Conservation (phyloP, 305 asterid genomes). For the Rubia peregrina region DNA sequence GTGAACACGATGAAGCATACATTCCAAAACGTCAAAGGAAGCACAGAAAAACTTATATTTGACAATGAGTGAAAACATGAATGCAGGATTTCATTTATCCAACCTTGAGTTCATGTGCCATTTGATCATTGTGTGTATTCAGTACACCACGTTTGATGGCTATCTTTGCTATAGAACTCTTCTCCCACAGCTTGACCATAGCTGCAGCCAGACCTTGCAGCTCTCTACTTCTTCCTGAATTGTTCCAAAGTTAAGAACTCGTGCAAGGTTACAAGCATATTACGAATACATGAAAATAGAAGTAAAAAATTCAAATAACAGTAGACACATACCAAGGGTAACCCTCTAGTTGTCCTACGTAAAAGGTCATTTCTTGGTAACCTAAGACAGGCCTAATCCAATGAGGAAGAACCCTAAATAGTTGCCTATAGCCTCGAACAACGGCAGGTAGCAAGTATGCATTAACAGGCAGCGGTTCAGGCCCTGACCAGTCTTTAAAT, state of each 20-base stretch:
- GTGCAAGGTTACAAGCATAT: not conserved
- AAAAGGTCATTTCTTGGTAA: conserved; percentile 65
- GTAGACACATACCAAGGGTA: conserved; percentile 45
- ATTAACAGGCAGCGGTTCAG: conserved; percentile 78
- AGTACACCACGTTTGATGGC: conserved; percentile 88
- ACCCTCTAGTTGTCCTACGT: conserved; percentile 54
- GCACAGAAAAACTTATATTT: not conserved
- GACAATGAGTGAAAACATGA: not conserved
- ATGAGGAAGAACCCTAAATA: conserved; percentile 66
- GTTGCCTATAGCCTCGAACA: conserved; percentile 59
- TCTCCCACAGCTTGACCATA: conserved; percentile 89
- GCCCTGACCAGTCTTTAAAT: conserved; percentile 79
- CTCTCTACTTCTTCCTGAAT: conserved; percentile 74
- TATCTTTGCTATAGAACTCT: conserved; percentile 69
- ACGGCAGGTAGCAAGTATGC: conserved; percentile 76
- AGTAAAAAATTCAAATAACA: not conserved
- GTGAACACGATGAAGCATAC: not conserved
- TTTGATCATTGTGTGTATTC: conserved; percentile 74
- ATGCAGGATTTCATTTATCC: not conserved
- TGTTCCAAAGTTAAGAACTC: conserved; percentile 1
- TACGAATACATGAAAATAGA: not conserved
- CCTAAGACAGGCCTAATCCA: conserved; percentile 45
- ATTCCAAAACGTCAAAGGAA: not conserved
- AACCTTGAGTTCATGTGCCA: conserved; percentile 97
- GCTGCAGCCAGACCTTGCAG: conserved; percentile 86